Percentiles rank a stretch among this genome's conserved stretches.
Conservation (phyloP, 1,139 yeast genomes). For the Pichia sp. region DNA sequence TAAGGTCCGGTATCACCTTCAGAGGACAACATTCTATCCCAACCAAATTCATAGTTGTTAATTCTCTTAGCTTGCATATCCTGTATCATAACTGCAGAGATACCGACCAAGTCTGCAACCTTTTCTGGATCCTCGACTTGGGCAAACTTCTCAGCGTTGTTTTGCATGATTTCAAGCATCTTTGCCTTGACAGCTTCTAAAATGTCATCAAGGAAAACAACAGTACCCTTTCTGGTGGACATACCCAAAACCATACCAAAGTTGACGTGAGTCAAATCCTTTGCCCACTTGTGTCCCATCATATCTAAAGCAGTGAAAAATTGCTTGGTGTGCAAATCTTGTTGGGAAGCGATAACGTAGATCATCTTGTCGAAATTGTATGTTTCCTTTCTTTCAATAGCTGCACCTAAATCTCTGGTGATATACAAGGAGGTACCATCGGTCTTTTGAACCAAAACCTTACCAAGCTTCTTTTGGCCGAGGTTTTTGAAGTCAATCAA, state of each 20-base stretch:
- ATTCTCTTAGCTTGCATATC: slow-evolving; percentile 98
- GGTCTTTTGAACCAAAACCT: slow-evolving; percentile 86
- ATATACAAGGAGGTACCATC: slow-evolving; percentile 95
- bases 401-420: slow-evolving; percentile 97
- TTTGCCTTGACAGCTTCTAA: slow-evolving; percentile 90
- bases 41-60: slow-evolving; percentile 92
- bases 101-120: slow-evolving; percentile 93
- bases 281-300: slow-evolving; percentile 89
- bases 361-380: slow-evolving; percentile 93
- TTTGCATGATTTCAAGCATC: slow-evolving; percentile 97
- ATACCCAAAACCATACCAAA: slow-evolving; percentile 99
- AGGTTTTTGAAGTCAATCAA: slow-evolving; percentile 79
- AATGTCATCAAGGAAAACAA: slow-evolving; percentile 91
- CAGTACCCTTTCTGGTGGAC: slow-evolving; percentile 98
- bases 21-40: slow-evolving; percentile 97
- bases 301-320: slow-evolving; percentile 91
- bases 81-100: slow-evolving; percentile 97
- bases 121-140: slow-evolving; percentile 94
- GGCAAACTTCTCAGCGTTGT: slow-evolving; percentile 83
- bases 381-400: slow-evolving; percentile 78
- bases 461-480: slow-evolving; percentile 84
- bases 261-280: slow-evolving; percentile 67
- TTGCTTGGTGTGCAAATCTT: slow-evolving; percentile 90
- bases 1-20: slow-evolving; percentile 99
- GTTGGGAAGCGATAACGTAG: slow-evolving; percentile 93